A percentile compares a stretch with the other conserved stretches of the same genome.
Conservation (phyloP, 306 rosid genomes). For the Glycine tomentella region DNA sequence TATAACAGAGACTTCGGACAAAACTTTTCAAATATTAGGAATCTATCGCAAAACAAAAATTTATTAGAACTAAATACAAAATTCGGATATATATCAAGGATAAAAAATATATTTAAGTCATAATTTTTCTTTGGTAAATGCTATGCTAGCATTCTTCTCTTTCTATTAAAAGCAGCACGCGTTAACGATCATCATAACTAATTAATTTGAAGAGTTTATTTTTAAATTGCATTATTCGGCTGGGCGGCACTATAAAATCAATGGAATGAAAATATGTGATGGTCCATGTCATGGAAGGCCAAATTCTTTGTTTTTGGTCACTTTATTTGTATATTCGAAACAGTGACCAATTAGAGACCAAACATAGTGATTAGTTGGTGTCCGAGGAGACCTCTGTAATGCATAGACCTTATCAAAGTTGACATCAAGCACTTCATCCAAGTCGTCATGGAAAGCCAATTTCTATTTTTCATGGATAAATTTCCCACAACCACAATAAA, state of each 20-base stretch:
- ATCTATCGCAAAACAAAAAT: no score
- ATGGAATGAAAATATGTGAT: conserved; percentile 34
- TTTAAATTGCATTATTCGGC: conserved; percentile 24
- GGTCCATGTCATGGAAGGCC: conserved; percentile 53
- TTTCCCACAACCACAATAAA: background rate
- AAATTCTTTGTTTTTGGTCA: conserved; percentile 53
- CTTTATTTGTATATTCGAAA: conserved; percentile 4
- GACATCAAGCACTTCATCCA: conserved; percentile 44
- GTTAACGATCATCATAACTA: background rate
- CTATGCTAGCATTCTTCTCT: no score
- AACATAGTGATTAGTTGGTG: conserved; percentile 51
- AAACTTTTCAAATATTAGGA: no score
- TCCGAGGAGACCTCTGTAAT: conserved; percentile 40
- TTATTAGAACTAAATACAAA: no score
- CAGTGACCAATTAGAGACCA: conserved; percentile 42
- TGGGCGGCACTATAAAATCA: conserved; percentile 48
- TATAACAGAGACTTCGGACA: no score
- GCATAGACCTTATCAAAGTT: conserved; percentile 27
- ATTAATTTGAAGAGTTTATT: conserved; percentile 14
- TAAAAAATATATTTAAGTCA: no score
- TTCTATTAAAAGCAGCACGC: background rate
- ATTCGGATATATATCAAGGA: no score
- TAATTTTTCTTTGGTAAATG: no score
- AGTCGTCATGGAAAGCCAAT: conserved; percentile 42
- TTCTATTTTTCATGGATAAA: conserved; percentile 41